Evolutionary conservation across 352 stramenopile species (phyloP).

Genomic region (Pythium insidiosum): DNA sequence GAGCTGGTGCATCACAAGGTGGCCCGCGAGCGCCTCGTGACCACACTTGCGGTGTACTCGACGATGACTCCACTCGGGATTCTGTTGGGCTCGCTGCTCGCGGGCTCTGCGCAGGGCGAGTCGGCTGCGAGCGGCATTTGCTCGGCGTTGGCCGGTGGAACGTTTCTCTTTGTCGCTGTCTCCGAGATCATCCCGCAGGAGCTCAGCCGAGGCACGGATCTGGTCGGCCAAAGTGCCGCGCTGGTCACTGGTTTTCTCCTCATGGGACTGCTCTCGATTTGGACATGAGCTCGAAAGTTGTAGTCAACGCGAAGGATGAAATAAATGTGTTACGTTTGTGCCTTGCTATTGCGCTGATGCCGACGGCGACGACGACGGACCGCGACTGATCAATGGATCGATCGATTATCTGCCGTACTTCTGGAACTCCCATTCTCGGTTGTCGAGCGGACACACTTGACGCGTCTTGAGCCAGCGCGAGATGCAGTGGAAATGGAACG

Average conservation of each 20-base stretch:
- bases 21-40: constrained; percentile 22
- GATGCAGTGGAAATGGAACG: constrained; percentile 99
- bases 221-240: constrained; percentile 43
- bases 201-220: constrained; percentile 40
- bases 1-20: constrained; percentile 65
- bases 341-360: neutral
- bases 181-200: constrained; percentile 83
- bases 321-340: neutral
- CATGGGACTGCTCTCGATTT: constrained; percentile 69
- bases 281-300: constrained; percentile 28
- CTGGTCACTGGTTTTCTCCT: constrained; percentile 43
- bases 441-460: constrained; percentile 98
- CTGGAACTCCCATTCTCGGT: constrained; percentile 99
- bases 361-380: no score
- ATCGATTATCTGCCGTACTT: constrained; percentile 94
- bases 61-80: constrained; percentile 72
- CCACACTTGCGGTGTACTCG: constrained; percentile 50
- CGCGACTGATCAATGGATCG: no score
- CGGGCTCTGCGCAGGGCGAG: constrained; percentile 27
- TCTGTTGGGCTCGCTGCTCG: constrained; percentile 45
- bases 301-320: neutral
- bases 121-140: constrained; percentile 53
- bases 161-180: constrained; percentile 72
- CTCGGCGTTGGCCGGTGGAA: constrained; percentile 66
- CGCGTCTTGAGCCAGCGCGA: constrained; percentile 98